Evolutionary conservation across 2,329 filamentous ascomycete species (phyloP), one percentile per base, ranked within the genome.

Genomic region (Cordyceps javanica): DNA sequence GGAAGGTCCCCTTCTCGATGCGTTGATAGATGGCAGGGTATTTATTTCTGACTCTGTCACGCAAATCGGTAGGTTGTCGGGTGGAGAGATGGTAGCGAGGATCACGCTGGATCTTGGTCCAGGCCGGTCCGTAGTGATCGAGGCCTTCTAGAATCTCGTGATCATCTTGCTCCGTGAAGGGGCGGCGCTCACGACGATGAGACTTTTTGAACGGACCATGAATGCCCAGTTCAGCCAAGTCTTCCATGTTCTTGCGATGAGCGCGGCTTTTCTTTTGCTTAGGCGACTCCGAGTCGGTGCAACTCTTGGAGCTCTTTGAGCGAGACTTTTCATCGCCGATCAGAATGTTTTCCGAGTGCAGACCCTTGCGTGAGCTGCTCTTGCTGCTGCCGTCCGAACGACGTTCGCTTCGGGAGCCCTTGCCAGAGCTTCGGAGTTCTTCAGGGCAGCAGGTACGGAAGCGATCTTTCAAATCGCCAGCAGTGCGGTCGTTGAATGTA

Each of bases 101-200:
- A 60, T 87, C 83, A 36, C 82, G 76, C 65, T 85, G 83, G 21
- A 87, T 87, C 67, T 80, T 82, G 53, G 83, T 85, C 84, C 85
- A 87, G 9, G 82, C 78, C 9, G 83, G 81, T 0, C 84, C 84
- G 65, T 86, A 85, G 4, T 76, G 66, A 39, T 82, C 73, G 38
- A 86, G 78, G 0, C 85, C 85, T 59, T 81, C 74, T 1, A 86
- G 72, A 45, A 87, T 87, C 61, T 85, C 80, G 30, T 72, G 73
- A 63, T 88, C 85, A 59, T 88, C 85, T 61, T 83, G 77, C 28
- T 83, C 80, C 0, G 82, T 83, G 61, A 87, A 88, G 0, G 82
- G 79, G 3, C 81, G 75, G 49, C 84, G 75, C 65, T 83, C 81
- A 23, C 85, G 79, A 28, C 85, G 78, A 49, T 78, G 75, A 0